Percentiles rank a stretch among this genome's conserved stretches.
Evolutionary conservation across 2,329 filamentous ascomycete genomes (phyloP).

Genomic region (Tolypocladium pustulatum): DNA sequence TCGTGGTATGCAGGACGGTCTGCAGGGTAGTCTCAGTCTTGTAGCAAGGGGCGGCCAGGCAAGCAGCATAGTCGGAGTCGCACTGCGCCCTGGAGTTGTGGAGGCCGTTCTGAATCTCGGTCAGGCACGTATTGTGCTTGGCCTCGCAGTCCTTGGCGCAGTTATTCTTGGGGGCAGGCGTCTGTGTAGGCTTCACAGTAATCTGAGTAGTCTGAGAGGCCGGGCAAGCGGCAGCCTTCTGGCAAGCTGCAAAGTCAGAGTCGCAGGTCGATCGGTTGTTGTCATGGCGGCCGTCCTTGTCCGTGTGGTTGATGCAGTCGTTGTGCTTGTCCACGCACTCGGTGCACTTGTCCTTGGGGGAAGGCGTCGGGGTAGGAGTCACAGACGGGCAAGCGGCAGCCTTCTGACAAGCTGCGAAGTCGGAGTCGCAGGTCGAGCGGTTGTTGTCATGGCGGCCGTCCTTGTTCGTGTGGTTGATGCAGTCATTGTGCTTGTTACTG

Average conservation of each 20-base stretch:
- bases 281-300: too few relatives aligned
- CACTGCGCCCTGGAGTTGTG: slow-evolving; percentile 12
- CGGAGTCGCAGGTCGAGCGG: not conserved
- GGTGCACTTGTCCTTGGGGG: not conserved
- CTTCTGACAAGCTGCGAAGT: not conserved
- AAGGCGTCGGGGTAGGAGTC: not conserved
- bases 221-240: too few relatives aligned
- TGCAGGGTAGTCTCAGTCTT: too few relatives aligned
- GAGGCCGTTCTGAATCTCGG: too few relatives aligned
- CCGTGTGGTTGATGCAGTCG: too few relatives aligned
- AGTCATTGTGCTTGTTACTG: not conserved
- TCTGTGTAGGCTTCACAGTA: not conserved
- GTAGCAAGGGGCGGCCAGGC: slow-evolving; percentile 10
- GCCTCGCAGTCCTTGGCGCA: not conserved
- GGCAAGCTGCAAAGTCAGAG: not conserved
- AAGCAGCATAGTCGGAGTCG: slow-evolving; percentile 10
- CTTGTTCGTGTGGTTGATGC: too few relatives aligned
- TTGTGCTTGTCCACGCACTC: not conserved
- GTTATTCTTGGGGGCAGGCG: not conserved
- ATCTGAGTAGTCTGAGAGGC: too few relatives aligned
- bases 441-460: not conserved
- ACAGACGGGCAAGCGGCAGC: too few relatives aligned
- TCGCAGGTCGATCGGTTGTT: not conserved
- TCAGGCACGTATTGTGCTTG: too few relatives aligned
- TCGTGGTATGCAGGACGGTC: too few relatives aligned